Evolutionary conservation across 352 stramenopile genomes (phyloP), one percentile per base, ranked within the genome.

Genomic region (Hyaloperonospora arabidopsidis): DNA sequence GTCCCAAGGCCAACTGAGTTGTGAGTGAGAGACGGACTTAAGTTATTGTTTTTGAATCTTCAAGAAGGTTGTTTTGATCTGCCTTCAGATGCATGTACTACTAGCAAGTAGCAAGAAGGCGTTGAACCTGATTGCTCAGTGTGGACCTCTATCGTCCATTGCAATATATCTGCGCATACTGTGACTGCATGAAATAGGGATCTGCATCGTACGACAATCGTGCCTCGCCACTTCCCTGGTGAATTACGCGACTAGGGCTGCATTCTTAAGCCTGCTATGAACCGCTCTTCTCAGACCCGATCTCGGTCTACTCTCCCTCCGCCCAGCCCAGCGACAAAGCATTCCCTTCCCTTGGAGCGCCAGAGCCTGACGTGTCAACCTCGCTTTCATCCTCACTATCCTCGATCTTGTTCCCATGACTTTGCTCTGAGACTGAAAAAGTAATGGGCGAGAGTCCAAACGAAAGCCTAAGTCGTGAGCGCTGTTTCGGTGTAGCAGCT

Each of bases 371-470:
- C 21, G 45, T 59, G 34, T 54, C 41, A 2, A 51, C 48, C 0
- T 23, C 21, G 19, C 38, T 40, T 21, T 43, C 36, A 25, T 57
- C 36, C 48, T 66, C 51, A 22, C 52, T 40, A 5, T 13, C 59
- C 49, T 63, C 46, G 12, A 15, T 60, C 43, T 61, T 59, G 19
- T 67, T 35, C 34, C 52, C 45, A 3, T 22, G 23, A 18, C 13
- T 43, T 57, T 57, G 49, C 23, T 55, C 49, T 7, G 43, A n/a
- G 14, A 51, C 59, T 63, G 49, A 21, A 17, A 51, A 62, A 38
- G 65, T 50, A 57, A 87, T 81, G 49, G 76, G 76, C 46, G 76
- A 85, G 8, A 76, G 48, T 4, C 73, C 72, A 34, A 75, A 80
- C 12, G 54, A 69, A 40, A 69, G 47, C 19, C 63, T 45, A 40